Percentiles rank a stretch among this genome's conserved stretches.
These are phyloP conservation scores for Rosa chinensis DNA, from an alignment of 306 rosid genomes.

Conservation along the genomic window DNA sequence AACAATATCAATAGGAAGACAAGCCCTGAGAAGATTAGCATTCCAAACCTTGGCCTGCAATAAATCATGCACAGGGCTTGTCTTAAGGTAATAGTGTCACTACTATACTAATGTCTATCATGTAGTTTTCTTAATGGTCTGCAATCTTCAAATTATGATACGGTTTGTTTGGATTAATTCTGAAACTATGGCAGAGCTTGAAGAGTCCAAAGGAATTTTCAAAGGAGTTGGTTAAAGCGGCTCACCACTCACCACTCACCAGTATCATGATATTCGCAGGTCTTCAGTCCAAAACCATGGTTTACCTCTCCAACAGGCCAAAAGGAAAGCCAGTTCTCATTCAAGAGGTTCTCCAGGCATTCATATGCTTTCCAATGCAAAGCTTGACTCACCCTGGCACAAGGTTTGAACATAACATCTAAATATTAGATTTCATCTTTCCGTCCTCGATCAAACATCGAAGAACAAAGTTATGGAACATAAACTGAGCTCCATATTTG, in stretches of 20 bases:
- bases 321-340: slow-evolving; percentile 39
- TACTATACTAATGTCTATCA: not conserved
- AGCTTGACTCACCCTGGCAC: slow-evolving; percentile 55
- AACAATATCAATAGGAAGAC: not conserved
- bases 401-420: slow-evolving; percentile 31
- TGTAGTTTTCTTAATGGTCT: not conserved
- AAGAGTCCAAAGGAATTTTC: slow-evolving; percentile 55
- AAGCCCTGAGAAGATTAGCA: not conserved
- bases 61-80: not conserved
- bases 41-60: not conserved
- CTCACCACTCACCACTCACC: slow-evolving; percentile 14
- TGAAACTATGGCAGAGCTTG: slow-evolving; percentile 35
- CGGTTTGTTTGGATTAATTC: not conserved
- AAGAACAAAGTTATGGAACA: not conserved
- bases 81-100: slow-evolving; percentile 42
- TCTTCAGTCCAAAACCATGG: slow-evolving; percentile 47
- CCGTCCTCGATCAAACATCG: not conserved
- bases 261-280: slow-evolving; percentile 53
- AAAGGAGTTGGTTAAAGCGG: slow-evolving; percentile 38
- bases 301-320: slow-evolving; percentile 54
- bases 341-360: slow-evolving; percentile 56
- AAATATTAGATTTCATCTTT: no score
- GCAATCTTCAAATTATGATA: not conserved
- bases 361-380: slow-evolving; percentile 58
- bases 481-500: slow-evolving; percentile 56